phyloP scores from a whole-genome alignment of 179 eudicot genomes.

The Beta corolliflora region DNA sequence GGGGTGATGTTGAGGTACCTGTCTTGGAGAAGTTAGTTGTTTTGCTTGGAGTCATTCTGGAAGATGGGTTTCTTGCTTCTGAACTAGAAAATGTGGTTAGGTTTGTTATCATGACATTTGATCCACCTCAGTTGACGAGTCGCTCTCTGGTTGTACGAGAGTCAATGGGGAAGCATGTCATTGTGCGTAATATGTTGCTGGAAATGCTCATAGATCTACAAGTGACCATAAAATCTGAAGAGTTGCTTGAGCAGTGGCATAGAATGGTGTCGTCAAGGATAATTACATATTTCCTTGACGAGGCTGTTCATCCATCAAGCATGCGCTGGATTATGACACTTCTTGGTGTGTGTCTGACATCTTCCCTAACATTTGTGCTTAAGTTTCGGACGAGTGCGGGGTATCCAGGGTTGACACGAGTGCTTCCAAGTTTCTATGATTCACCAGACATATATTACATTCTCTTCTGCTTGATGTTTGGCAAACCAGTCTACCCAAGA shows the following conservation, averaged over 20 bases:
- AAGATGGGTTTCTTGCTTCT: constrained; percentile 88
- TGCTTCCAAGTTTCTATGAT: constrained; percentile 93
- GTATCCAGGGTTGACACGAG: constrained; percentile 84
- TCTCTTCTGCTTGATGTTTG: constrained; percentile 94
- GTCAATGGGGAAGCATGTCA: constrained; percentile 97
- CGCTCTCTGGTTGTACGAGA: constrained; percentile 64
- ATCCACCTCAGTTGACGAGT: constrained; percentile 75
- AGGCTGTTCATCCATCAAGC: constrained; percentile 98
- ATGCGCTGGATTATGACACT: constrained; percentile 99
- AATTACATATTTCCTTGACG: constrained; percentile 88
- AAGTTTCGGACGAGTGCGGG: constrained; percentile 93
- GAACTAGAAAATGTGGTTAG: constrained; percentile 94
- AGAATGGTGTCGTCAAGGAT: constrained; percentile 89
- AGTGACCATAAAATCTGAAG: constrained; percentile 83
- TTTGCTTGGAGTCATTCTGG: constrained; percentile 85
- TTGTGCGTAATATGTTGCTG: constrained; percentile 97
- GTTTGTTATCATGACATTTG: constrained; percentile 97
- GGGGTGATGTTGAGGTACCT: constrained; percentile 98
- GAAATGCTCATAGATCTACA: constrained; percentile 98
- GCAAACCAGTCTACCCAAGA: constrained; percentile 97
- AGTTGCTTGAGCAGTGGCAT: constrained; percentile 98
- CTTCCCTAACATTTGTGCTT: constrained; percentile 89
- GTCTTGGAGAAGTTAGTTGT: constrained; percentile 95
- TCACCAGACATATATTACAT: constrained; percentile 99
- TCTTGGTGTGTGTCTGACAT: constrained; percentile 95